Percentiles rank a stretch among this genome's conserved stretches.
Conservation (phyloP, 345 rosid species). For the Moricandia arvensis region DNA sequence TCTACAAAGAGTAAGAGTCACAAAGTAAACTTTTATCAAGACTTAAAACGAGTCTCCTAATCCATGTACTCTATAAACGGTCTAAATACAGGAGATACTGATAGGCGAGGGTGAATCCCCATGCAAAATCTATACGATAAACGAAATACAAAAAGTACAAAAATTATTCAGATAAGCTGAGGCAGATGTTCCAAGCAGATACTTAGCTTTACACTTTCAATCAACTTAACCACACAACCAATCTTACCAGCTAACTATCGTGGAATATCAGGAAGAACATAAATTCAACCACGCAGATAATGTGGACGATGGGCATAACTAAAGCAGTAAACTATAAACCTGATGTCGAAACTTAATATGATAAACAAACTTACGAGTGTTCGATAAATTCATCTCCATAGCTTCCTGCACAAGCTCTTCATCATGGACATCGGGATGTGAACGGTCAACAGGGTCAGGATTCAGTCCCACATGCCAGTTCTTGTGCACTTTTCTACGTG, state of each 20-base stretch:
- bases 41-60: conserved; percentile 10
- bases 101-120: conserved; percentile 8
- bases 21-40: conserved; percentile 23
- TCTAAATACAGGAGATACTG: conserved; percentile 2
- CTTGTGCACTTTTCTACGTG: conserved; percentile 84
- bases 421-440: conserved; percentile 91
- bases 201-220: background rate
- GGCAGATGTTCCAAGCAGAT: conserved; percentile 17
- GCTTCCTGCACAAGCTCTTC: conserved; percentile 65
- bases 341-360: background rate
- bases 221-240: conserved; percentile 12
- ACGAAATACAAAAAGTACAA: conserved; percentile 5
- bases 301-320: background rate
- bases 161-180: conserved; percentile 12
- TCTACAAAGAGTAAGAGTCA: conserved; percentile 46
- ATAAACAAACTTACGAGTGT: conserved; percentile 54
- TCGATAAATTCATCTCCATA: conserved; percentile 44
- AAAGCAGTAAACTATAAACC: conserved; percentile 19
- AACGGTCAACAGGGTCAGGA: conserved; percentile 89
- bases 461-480: conserved; percentile 90
- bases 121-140: conserved; percentile 7
- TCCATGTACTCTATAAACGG: conserved; percentile 1
- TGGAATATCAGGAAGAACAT: conserved; percentile 2
- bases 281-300: conserved; percentile 5
- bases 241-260: background rate